Evolutionary conservation across 306 rosid genomes (phyloP).

Genomic region (Citrullus mucosospermus): DNA sequence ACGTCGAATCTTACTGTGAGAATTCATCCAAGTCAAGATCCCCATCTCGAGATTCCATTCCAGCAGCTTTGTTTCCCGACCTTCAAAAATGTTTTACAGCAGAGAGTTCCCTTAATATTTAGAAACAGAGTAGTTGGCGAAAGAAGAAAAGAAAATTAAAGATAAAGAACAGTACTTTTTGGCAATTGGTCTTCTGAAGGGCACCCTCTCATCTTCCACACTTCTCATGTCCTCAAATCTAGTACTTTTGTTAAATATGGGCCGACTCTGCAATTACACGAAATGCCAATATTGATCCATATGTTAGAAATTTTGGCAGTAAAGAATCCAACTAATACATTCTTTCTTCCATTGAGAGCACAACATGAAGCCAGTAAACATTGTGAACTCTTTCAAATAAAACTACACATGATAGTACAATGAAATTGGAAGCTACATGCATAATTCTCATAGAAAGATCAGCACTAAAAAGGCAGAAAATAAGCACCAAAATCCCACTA

Average conservation of each 20-base stretch:
- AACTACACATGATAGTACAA: not conserved
- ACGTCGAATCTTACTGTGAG: slow-evolving; percentile 50
- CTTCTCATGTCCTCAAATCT: slow-evolving; percentile 92
- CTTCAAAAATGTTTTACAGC: slow-evolving; percentile 26
- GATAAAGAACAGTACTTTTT: slow-evolving; percentile 42
- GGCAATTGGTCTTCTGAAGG: slow-evolving; percentile 55
- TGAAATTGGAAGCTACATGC: not conserved
- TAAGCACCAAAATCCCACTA: not conserved
- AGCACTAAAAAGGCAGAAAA: not conserved
- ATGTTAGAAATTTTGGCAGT: not conserved
- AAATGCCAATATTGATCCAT: not conserved
- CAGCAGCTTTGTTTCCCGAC: slow-evolving; percentile 56
- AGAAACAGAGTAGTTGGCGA: not conserved
- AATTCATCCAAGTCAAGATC: slow-evolving; percentile 87
- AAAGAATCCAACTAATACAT: not conserved
- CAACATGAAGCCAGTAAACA: not conserved
- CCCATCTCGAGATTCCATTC: slow-evolving; percentile 87
- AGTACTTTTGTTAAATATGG: slow-evolving; percentile 86
- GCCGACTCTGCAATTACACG: slow-evolving; percentile 67
- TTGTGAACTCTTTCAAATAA: not conserved
- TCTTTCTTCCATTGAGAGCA: not conserved
- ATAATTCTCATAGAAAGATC: not conserved
- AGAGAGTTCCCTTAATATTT: not conserved
- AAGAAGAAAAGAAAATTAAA: not conserved
- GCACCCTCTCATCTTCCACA: slow-evolving; percentile 65